Conservation (phyloP, 169 alveolate species). For the Cryptosporidium parvum region DNA sequence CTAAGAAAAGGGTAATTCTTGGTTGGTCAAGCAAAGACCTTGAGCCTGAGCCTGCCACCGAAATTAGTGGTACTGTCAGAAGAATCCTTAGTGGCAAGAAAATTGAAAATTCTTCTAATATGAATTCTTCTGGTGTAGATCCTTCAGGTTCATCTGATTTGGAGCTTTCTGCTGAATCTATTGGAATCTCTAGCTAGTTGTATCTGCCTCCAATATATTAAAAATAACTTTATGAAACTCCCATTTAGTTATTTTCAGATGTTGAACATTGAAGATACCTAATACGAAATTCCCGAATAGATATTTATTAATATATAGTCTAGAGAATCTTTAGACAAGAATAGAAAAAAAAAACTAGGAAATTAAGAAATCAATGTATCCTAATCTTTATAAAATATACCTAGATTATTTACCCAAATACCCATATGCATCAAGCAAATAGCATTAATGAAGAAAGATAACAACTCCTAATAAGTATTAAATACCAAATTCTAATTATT, state of each 20-base stretch:
- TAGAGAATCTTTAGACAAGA: not conserved
- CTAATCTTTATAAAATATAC: no score
- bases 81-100: constrained; percentile 38
- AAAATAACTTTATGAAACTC: not conserved
- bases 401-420: not conserved
- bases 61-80: constrained; percentile 20
- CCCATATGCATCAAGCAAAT: no score
- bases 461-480: not conserved
- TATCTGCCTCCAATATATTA: no score
- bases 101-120: not conserved
- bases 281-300: not conserved
- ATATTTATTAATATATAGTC: no score
- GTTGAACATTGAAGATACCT: no score
- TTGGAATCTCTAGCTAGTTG: not conserved
- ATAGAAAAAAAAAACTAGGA: no score
- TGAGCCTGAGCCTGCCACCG: constrained; percentile 46
- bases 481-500: not conserved
- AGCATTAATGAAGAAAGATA: not conserved
- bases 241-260: no score
- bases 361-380: no score
- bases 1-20: constrained; percentile 23
- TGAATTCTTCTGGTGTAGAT: not conserved
- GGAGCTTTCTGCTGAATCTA: constrained; percentile 31
- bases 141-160: not conserved
- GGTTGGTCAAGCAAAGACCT: constrained; percentile 65